phyloP scores from a whole-genome alignment of 768 basidiomycete genomes.

The Scleroderma bovista region DNA sequence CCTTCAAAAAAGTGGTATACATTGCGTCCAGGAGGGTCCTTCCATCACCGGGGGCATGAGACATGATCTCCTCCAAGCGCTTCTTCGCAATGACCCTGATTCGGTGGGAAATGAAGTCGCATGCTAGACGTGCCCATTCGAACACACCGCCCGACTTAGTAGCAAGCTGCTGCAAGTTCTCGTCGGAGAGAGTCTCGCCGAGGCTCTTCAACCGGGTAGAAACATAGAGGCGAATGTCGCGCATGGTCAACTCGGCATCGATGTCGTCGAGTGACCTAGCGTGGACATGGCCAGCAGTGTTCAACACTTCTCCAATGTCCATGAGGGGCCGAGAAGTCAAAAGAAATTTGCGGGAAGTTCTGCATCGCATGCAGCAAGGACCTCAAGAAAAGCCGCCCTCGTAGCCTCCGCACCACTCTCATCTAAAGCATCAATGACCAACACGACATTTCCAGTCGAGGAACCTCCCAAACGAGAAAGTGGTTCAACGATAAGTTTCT shows the following conservation, averaged over 20 bases:
- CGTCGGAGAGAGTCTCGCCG: background rate
- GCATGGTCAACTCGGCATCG: background rate
- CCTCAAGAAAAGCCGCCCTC: constrained; percentile 10
- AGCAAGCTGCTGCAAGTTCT: background rate
- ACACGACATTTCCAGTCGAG: constrained; percentile 13
- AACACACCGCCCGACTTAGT: constrained; percentile 14
- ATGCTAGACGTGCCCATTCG: constrained; percentile 17
- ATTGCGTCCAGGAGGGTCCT: background rate
- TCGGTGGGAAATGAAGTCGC: constrained; percentile 5
- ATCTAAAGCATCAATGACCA: constrained; percentile 24
- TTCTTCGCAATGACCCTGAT: background rate
- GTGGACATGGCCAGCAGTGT: background rate
- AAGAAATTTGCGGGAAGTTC: constrained; percentile 35
- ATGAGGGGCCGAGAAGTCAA: constrained; percentile 28
- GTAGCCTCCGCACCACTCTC: constrained; percentile 6
- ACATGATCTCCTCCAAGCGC: background rate
- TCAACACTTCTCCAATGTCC: constrained; percentile 15
- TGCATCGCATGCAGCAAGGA: constrained; percentile 35
- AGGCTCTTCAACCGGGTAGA: background rate
- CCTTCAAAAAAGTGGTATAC: background rate
- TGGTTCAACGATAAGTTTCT: constrained; percentile 15
- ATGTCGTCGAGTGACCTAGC: background rate
- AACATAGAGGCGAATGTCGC: background rate
- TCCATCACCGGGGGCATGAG: background rate
- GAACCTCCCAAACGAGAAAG: constrained; percentile 2